Percentiles rank a stretch among this genome's conserved stretches.
Conservation (phyloP, 2,329 filamentous ascomycete species). For the Colletotrichum endophyticum region DNA sequence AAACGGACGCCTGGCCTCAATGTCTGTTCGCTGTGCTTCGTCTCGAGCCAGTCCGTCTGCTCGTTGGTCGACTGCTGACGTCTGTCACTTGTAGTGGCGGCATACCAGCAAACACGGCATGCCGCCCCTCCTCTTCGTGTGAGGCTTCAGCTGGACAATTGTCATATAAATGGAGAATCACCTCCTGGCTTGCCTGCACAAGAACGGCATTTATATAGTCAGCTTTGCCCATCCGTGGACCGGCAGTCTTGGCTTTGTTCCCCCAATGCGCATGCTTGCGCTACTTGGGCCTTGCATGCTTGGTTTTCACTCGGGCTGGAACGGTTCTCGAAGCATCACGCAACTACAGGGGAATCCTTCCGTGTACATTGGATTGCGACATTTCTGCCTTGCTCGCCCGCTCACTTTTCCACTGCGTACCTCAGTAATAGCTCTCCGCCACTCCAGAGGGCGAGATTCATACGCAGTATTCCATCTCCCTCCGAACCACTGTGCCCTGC, state of each 20-base stretch:
- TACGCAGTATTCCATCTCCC: not conserved
- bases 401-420: not conserved
- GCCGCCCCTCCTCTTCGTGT: not conserved
- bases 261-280: not conserved
- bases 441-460: not conserved
- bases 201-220: not conserved
- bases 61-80: not conserved
- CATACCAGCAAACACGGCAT: not conserved
- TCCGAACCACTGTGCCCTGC: not conserved
- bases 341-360: constrained; percentile 9
- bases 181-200: not conserved
- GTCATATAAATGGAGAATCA: not conserved
- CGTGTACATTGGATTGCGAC: constrained; percentile 3
- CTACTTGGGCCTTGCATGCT: not conserved
- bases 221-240: not conserved
- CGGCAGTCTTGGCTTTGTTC: not conserved
- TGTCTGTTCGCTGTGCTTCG: not conserved
- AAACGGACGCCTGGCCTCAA: not conserved
- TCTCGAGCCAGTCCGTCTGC: not conserved
- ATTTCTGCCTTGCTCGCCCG: not conserved
- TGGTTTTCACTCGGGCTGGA: not conserved
- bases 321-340: constrained; percentile 8
- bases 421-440: not conserved
- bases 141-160: not conserved
- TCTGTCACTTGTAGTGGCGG: not conserved